Evolutionary conservation across 192 early-diverging fungal genomes (phyloP), one percentile per base, ranked within the genome.

Genomic region (Podila epigama): DNA sequence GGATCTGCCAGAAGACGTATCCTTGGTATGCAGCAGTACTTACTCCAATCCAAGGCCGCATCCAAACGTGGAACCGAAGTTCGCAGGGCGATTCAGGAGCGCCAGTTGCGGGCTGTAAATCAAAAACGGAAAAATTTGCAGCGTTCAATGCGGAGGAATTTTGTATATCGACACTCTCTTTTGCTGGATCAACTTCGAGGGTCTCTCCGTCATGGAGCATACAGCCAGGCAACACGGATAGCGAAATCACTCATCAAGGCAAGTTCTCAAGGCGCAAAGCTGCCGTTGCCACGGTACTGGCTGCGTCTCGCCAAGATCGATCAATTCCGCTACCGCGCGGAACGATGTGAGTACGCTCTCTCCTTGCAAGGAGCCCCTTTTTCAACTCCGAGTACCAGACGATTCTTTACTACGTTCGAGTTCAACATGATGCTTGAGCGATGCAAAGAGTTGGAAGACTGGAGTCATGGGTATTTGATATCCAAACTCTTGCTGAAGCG

Each of bases 11-110:
- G 57, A 10, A 58, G 51, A 4, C 73, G 66, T 25, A 64, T 77
- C 41, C 18, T 68, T 4, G 73, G 66, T 0, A 52, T 77, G n/a
- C 44, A 63, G 34, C 53, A 68, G 10, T 77, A 68, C 33, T 37
- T 77, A 18, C 20, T 31, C 13, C 31, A 42, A 50, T 16, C 52
- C 11, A 57, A 53, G 39, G 18, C 51, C 10, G 32, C 20, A 0
- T 68, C 73, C 2, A 32, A 22, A 0, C 40, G 53, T 9, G 73
- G 73, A 3, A 51, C 22, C 22, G n/a, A 15, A 1, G 73, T 60
- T 15, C 51, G 37, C 28, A 27, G 11, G 31, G 39, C 39, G 16
- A 28, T 32, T 22, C 34, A 18, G 37, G 34, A 0, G 1, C 51
- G 53, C 2, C 20, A 36, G 5, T 16, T 20, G 36, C 53, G 37